Evolutionary conservation across 176 grass and related monocot genomes (phyloP).

Genomic region (Oryza coarctata): DNA sequence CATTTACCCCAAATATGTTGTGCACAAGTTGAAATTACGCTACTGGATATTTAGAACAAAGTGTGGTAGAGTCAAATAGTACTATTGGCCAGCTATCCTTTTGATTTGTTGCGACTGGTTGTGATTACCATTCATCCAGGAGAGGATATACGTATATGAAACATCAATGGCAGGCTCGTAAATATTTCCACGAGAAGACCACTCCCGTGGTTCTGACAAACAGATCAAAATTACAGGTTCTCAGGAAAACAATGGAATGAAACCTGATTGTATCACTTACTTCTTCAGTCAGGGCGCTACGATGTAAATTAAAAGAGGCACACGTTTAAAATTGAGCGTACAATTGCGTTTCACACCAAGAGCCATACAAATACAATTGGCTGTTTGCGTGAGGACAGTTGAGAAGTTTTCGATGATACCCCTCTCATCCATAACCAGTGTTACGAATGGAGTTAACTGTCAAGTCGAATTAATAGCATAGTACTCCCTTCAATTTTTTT

Average conservation of each 20-base stretch:
- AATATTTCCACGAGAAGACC: neutral
- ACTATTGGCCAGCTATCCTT: neutral
- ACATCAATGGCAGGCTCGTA: neutral
- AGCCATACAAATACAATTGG: neutral
- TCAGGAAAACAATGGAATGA: too few species aligned
- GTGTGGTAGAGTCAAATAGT: too few species aligned
- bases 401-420: too few species aligned
- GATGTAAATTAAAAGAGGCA: neutral
- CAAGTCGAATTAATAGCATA: conserved; percentile 25
- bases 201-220: too few species aligned
- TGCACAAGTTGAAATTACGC: neutral
- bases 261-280: neutral
- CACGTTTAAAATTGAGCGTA: neutral
- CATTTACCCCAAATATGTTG: conserved; percentile 9
- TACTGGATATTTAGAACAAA: neutral
- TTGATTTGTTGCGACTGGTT: neutral
- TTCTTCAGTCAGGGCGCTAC: neutral
- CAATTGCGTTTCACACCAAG: neutral
- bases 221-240: neutral
- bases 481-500: too few species aligned
- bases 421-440: neutral
- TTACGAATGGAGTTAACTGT: neutral
- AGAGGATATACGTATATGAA: neutral
- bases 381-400: neutral
- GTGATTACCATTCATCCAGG: neutral